Percentiles rank a stretch among this genome's conserved stretches.
Evolutionary conservation across 2,329 filamentous ascomycete genomes (phyloP).

Genomic region (Escovopsis sp.): DNA sequence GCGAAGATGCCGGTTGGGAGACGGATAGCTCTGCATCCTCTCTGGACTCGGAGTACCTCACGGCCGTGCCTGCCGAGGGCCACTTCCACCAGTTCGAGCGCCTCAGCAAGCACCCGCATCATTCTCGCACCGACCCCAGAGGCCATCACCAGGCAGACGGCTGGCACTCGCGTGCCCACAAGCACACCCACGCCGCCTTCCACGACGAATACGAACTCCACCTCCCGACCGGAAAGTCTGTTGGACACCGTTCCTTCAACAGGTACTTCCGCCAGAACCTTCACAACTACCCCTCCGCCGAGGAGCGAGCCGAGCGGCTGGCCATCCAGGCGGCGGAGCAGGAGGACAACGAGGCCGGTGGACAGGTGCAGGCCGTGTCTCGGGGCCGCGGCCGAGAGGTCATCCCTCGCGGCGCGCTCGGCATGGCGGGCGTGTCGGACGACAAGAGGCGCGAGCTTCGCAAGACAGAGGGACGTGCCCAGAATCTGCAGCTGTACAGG

Average conservation of each 20-base stretch:
- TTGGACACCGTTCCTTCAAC: conserved; percentile 77
- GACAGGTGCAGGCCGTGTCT: conserved; percentile 15
- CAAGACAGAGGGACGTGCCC: conserved; percentile 52
- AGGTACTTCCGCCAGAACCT: conserved; percentile 90
- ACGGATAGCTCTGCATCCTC: conserved; percentile 86
- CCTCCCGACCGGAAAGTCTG: conserved; percentile 73
- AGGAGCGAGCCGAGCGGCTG: conserved; percentile 56
- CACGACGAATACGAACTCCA: conserved; percentile 90
- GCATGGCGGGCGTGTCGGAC: conserved; percentile 66
- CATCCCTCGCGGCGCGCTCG: conserved; percentile 53
- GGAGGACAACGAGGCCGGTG: conserved; percentile 20
- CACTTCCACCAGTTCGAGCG: conserved; percentile 57
- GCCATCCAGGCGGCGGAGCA: conserved; percentile 34
- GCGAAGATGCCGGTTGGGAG: conserved; percentile 66
- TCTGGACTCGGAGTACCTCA: conserved; percentile 71
- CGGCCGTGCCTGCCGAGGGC: conserved; percentile 60
- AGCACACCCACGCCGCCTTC: conserved; percentile 59
- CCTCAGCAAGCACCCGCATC: conserved; percentile 58
- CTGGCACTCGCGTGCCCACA: conserved; percentile 71
- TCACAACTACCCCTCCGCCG: conserved; percentile 62
- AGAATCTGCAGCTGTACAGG: conserved; percentile 46
- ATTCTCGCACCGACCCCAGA: conserved; percentile 54
- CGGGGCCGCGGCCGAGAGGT: conserved; percentile 35
- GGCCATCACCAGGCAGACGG: conserved; percentile 62
- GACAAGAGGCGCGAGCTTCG: conserved; percentile 55